Percentiles rank a stretch among this genome's conserved stretches.
Conservation (phyloP, 371 early-diverging fungal species). For the Syncephalastrum sp. region DNA sequence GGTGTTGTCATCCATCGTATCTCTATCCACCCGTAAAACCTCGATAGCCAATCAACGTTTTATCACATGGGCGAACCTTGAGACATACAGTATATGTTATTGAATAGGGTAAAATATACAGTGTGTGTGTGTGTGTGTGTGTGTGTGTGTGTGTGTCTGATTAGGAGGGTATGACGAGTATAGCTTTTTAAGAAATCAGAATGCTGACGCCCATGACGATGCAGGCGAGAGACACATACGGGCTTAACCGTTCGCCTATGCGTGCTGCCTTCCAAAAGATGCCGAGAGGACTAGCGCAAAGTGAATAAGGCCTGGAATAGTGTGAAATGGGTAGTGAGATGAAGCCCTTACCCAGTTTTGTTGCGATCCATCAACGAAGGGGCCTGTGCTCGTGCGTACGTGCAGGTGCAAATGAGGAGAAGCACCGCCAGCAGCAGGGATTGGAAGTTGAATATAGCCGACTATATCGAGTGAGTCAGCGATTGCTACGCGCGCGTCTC, state of each 20-base stretch:
- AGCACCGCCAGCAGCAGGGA: conserved; percentile 73
- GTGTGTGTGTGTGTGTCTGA: too few relatives aligned
- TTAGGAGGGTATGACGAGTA: too few relatives aligned
- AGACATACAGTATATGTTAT: too few relatives aligned
- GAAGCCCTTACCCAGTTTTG: conserved; percentile 55
- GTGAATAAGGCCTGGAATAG: not conserved
- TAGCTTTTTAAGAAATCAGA: conserved; percentile 40
- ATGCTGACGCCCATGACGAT: conserved; percentile 74
- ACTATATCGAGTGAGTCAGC: conserved; percentile 32
- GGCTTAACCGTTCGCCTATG: conserved; percentile 86
- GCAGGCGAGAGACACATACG: conserved; percentile 85
- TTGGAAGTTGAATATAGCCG: conserved; percentile 81
- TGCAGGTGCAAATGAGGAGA: conserved; percentile 76
- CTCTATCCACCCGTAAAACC: too few relatives aligned
- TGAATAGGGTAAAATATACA: too few relatives aligned
- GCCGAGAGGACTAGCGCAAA: conserved; percentile 63
- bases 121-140: too few relatives aligned
- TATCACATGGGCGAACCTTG: too few relatives aligned
- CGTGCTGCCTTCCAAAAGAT: conserved; percentile 91
- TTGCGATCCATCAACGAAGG: conserved; percentile 71
- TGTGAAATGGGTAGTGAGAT: not conserved
- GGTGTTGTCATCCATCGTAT: too few relatives aligned
- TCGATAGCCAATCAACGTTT: too few relatives aligned
- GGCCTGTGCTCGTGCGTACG: conserved; percentile 72
- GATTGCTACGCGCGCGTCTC: too few relatives aligned